Conservation (phyloP, 345 rosid species). For the Acer yangbiense region DNA sequence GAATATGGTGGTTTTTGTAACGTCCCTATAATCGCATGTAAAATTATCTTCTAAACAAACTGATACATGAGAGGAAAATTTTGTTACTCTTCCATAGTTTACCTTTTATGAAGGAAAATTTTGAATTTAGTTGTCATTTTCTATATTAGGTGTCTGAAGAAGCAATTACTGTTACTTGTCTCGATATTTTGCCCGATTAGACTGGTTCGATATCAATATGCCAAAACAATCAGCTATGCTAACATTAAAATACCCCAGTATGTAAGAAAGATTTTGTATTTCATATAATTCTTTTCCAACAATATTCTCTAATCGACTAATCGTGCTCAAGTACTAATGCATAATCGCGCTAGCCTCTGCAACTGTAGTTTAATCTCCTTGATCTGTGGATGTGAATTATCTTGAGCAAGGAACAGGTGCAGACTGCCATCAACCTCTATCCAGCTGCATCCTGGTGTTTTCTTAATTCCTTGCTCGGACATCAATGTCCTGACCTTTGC, state of each 20-base stretch:
- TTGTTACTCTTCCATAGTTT: too few species aligned
- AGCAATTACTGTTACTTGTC: not conserved
- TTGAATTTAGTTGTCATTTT: not conserved
- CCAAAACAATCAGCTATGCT: not conserved
- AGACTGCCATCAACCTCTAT: conserved; percentile 28
- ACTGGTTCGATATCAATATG: not conserved
- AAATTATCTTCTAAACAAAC: not conserved
- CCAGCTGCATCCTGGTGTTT: conserved; percentile 46
- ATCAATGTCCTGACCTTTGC: conserved; percentile 32
- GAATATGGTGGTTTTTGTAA: not conserved
- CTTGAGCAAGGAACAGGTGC: conserved; percentile 37
- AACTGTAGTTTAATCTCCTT: conserved; percentile 28
- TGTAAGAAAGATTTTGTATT: not conserved
- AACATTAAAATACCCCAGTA: not conserved
- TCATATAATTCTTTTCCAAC: not conserved
- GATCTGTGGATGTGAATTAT: conserved; percentile 32
- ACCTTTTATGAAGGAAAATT: not conserved
- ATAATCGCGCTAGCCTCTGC: conserved; percentile 18
- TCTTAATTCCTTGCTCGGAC: conserved; percentile 30
- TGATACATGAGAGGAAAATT: not conserved
- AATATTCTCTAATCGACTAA: not conserved
- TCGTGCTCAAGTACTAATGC: not conserved
- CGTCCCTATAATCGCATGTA: not conserved
- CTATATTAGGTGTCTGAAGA: not conserved
- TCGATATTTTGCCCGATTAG: too few species aligned